Evolutionary conservation across 2,329 filamentous ascomycete species (phyloP), one percentile per base, ranked within the genome.

Genomic region (Aspergillus candidus): DNA sequence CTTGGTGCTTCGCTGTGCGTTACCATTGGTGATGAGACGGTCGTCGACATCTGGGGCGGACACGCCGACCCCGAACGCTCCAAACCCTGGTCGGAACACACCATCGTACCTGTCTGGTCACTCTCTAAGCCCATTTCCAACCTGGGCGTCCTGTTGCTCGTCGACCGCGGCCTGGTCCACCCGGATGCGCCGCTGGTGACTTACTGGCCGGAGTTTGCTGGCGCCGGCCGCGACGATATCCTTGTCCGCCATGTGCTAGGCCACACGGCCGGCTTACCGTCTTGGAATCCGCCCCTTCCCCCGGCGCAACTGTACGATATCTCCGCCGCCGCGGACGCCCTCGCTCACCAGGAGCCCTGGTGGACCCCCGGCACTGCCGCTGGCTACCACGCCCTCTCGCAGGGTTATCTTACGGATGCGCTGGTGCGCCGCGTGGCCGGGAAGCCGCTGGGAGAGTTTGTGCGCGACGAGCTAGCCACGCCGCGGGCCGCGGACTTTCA

Each of bases 191-290:
- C 63, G 2, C 67, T 74, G 1, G 49, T 65, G 2, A 57, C 62
- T 32, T 69, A 73, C 57, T 75, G 72, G 72, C 72, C 72, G 1
- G 72, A 73, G 35, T 74, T 74, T 43, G 68, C 57, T 0, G 59
- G 49, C 11, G 67, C 69, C 14, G 70, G 68, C 32, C 72, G 73
- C 38, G 55, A 68, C 32, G 50, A 65, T 11, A 53, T 73, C 35
- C 48, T 62, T 10, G 63, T 74, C 5, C 58, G 62, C 1, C 70
- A 74, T 46, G 11, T 72, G 2, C 55, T 74, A 11, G 62, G 62
- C 1, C 72, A 74, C 50, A 68, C 60, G 0, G 60, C 70, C 1
- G 64, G 60, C 2, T 43, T 65, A 3, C 59, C 63, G 0, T 56
- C 58, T 2, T 70, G 65, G 62, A 56, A 72, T 10, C 41, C 57